Evolutionary conservation across 225 moss, liverwort and hornwort genomes (phyloP), one percentile per base, ranked within the genome.

Genomic region (Antitrichia curtipendula): DNA sequence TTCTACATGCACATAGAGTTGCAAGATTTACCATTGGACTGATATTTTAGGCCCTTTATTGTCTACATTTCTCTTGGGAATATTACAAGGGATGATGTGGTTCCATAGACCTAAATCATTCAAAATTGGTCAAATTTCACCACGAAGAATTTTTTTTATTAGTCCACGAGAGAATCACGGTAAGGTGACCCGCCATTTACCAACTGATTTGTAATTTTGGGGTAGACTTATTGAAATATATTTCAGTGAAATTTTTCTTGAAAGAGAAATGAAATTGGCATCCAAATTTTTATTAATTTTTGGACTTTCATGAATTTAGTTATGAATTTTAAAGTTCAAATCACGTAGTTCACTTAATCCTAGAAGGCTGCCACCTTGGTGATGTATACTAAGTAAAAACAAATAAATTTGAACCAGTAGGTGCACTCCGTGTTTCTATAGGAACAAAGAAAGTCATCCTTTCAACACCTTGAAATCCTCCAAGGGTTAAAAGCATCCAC

Each of bases 281-380:
- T 16, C 3, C 9, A 16, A 71, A 9, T 27, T 15, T 41, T 16
- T 2, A 43, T 41, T n/a, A n/a, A 27, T 15, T 5, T 41, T 41
- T 41, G 9, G 3, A 43, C 16, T 71, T 70, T 70, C 0, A 0
- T 4, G 16, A 43, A 71, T 16, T 27, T 16, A 25, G 69, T 25
- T 40, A 69, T 40, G 8, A 69, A 41, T 14, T 69, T 25, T 23
- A 8, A 69, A 70, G 25, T 41, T 41, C 3, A 0, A 41, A 16
- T 70, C 3, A 40, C 25, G 8, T n/a, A 15, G 13, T 24, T 24
- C 14, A 69, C 24, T 24, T 38, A 7, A 23, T 1, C 9, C 1
- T 41, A 0, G 9, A 41, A 41, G 9, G 15, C 25, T 2, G 1
- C 8, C 0, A 0, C 15, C 8, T 41, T 0, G 0, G 9, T 27